Conservation (phyloP, 345 rosid species). For the Adansonia digitata region DNA sequence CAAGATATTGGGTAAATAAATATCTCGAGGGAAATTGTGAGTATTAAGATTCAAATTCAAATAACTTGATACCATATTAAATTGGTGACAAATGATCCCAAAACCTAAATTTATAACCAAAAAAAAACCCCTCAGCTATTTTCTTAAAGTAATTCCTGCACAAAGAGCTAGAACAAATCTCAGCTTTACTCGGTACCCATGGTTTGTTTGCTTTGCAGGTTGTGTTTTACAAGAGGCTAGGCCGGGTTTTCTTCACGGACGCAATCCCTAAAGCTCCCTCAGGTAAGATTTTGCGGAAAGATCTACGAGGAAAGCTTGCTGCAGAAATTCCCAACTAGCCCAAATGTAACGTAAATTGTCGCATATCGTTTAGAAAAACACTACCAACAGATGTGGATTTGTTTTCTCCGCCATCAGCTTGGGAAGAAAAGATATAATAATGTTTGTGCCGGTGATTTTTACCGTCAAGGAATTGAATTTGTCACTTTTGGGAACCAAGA, state of each 20-base stretch:
- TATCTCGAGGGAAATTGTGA: too few species aligned
- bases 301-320: slow-evolving; percentile 52
- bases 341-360: not conserved
- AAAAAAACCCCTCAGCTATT: too few species aligned
- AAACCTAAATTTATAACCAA: too few species aligned
- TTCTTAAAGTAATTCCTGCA: too few species aligned
- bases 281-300: slow-evolving; percentile 83
- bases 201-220: slow-evolving; percentile 37
- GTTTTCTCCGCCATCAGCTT: not conserved
- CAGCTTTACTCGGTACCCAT: not conserved
- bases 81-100: too few species aligned
- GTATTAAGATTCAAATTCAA: too few species aligned
- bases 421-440: too few species aligned
- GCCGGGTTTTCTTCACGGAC: slow-evolving; percentile 55
- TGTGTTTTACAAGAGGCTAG: slow-evolving; percentile 73
- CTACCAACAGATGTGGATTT: not conserved
- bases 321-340: slow-evolving; percentile 24
- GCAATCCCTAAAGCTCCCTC: slow-evolving; percentile 79
- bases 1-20: too few species aligned
- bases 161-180: too few species aligned
- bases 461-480: not conserved
- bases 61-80: too few species aligned
- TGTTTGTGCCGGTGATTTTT: not conserved
- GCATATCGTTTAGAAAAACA: not conserved
- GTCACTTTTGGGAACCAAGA: not conserved